Conservation (phyloP, 2,329 filamentous ascomycete species). For the Claviceps quebecensis region DNA sequence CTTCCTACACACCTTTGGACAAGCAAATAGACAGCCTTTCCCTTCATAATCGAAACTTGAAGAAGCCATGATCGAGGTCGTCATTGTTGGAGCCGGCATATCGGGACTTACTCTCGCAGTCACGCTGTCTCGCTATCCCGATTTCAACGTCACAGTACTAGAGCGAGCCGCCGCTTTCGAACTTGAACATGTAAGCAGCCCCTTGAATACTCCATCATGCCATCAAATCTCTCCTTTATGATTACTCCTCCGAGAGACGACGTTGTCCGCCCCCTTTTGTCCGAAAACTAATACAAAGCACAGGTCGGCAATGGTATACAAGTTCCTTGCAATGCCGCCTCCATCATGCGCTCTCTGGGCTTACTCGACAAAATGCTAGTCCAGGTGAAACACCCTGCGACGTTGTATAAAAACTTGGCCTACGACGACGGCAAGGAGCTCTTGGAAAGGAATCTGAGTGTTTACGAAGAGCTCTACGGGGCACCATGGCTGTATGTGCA, state of each 20-base stretch:
- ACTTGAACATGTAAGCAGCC: background rate
- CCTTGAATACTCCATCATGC: background rate
- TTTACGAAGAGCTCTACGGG: conserved; percentile 7
- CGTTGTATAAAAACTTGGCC: background rate
- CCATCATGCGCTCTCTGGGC: conserved; percentile 8
- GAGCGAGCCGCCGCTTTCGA: conserved; percentile 3
- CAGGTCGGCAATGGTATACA: conserved; percentile 10
- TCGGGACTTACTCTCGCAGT: conserved; percentile 7
- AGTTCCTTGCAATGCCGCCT: conserved; percentile 9
- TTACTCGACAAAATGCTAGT: conserved; percentile 7
- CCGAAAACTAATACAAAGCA: background rate
- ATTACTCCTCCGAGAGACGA: background rate
- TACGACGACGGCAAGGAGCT: conserved; percentile 2
- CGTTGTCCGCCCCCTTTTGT: background rate
- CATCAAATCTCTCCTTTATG: background rate
- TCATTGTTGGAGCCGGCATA: conserved; percentile 9
- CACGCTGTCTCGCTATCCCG: conserved; percentile 3
- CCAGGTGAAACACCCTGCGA: background rate
- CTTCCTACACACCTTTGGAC: background rate
- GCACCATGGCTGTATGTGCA: conserved; percentile 10
- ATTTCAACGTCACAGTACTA: conserved; percentile 6
- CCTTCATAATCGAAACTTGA: too few relatives aligned
- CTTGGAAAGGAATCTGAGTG: conserved; percentile 4
- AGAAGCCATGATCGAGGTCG: conserved; percentile 3
- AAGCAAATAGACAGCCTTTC: background rate